Percentiles rank a stretch among this genome's conserved stretches.
Conservation (phyloP, 2,329 filamentous ascomycete species). For the Colletotrichum tropicicola region DNA sequence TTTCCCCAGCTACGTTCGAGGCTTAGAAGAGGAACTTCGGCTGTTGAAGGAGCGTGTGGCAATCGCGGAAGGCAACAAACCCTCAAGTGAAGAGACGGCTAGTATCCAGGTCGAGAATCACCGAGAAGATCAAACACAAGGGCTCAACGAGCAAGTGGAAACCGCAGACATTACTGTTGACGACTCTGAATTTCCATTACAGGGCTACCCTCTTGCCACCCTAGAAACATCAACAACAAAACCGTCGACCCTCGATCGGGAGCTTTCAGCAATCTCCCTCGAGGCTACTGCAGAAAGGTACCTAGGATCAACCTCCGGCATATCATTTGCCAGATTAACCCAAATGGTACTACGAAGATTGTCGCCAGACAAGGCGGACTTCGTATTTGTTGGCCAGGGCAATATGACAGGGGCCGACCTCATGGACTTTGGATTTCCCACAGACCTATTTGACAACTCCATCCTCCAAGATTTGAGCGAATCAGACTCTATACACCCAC, state of each 20-base stretch:
- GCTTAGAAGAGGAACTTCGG: no score
- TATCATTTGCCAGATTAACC: constrained; percentile 54
- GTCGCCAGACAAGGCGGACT: constrained; percentile 51
- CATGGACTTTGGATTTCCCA: neutral
- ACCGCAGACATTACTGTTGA: no score
- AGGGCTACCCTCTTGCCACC: no score
- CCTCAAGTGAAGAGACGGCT: no score
- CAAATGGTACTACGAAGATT: constrained; percentile 51
- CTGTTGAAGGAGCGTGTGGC: no score
- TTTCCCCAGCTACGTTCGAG: no score
- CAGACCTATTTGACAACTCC: constrained; percentile 33
- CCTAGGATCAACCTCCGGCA: constrained; percentile 52
- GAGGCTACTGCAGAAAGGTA: constrained; percentile 54
- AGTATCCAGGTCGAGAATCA: no score
- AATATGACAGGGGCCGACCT: neutral
- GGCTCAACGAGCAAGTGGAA: no score
- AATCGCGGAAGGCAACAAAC: no score
- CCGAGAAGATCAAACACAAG: no score
- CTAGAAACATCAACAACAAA: neutral
- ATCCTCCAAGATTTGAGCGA: constrained; percentile 35
- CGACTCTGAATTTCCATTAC: no score
- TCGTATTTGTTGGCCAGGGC: constrained; percentile 45
- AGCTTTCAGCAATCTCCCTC: constrained; percentile 48
- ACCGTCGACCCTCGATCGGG: constrained; percentile 38
- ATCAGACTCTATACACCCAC: constrained; percentile 37